These are phyloP conservation scores for Salix viminalis DNA, from an alignment of 345 rosid species.

Conservation along the genomic window DNA sequence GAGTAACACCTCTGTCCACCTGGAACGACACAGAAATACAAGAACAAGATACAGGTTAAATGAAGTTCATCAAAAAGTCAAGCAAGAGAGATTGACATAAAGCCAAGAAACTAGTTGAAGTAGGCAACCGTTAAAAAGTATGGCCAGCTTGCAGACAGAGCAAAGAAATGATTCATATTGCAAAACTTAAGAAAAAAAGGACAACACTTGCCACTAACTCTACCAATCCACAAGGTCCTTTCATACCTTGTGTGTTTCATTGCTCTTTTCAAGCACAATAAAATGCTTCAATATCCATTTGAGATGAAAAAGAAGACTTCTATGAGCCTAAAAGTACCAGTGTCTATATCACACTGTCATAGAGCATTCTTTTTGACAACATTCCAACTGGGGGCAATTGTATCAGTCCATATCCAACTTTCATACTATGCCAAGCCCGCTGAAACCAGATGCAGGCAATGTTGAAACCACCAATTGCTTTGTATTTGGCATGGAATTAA, in stretches of 20 bases:
- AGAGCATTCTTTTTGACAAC: too few relatives aligned
- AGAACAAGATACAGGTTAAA: not conserved
- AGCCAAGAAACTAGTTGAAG: not conserved
- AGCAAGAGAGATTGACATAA: not conserved
- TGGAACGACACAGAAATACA: conserved; percentile 13
- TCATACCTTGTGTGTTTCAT: not conserved
- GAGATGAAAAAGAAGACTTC: not conserved
- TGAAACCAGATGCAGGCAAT: too few relatives aligned
- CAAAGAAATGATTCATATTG: not conserved
- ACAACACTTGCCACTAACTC: not conserved
- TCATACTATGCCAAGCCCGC: too few relatives aligned
- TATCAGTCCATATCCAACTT: too few relatives aligned
- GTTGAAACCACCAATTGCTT: too few relatives aligned
- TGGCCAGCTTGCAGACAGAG: not conserved
- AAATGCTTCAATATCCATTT: not conserved
- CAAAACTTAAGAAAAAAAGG: not conserved
- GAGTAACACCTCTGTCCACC: conserved; percentile 45
- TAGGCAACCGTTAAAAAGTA: not conserved
- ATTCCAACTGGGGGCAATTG: too few relatives aligned
- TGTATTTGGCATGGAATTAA: too few relatives aligned
- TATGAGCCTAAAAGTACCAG: too few relatives aligned
- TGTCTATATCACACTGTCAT: too few relatives aligned
- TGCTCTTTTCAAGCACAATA: not conserved
- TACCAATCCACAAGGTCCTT: not conserved
- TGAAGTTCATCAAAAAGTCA: not conserved